Base-by-base conservation (phyloP, 1,284 basidiomycete species). In the Peniophora sp. region DNA sequence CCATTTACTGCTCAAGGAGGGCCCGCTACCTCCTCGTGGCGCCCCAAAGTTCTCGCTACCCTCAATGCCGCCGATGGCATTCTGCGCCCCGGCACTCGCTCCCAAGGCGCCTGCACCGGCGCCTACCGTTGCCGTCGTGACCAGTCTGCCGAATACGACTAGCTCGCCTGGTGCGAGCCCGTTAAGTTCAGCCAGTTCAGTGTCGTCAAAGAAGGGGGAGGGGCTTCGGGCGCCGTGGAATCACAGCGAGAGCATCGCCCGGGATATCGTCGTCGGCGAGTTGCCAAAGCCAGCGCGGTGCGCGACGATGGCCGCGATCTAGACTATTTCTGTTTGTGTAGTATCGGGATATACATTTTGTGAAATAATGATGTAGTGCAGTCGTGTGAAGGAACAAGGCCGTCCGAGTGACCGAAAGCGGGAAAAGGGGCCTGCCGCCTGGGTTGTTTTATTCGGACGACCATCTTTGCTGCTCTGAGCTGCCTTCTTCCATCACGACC, bases 31-130 rank as follows among this genome's bases (percentile, higher is more conserved):
- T n/a, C 60, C 73, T 15, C 70, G 78, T 53, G 75, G 73, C 43
- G 57, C 66, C 20, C 72, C 79, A 14, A 83, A 75, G 60, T 79
- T 84, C 60, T 70, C 65, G 3, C 67, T 85, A 52, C 83, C 83
- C 15, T 72, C 74, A 23, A 24, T 78, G 15, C 83, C 83, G 11
- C 66, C 67, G 17, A 78, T 79, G 1, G 72, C 74, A 15, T 74
- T 81, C 53, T 64, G 67, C 10, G 67, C 70, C 34, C 61, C 68
- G n/a, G 56, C 60, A 35, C 53, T 54, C 14, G 56, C 66, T 44
- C 54, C 60, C 24, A 64, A 61, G 22, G 58, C 60, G 1, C 61
- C 70, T 1, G 41, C 57, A 1, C 58, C 64, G 3, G 36, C 47
- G 27, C 52, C 48, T 15, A 45, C 45, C n/a, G n/a, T 36, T 23